Conservation (phyloP, 768 basidiomycete genomes). For the Trametes punicea region DNA sequence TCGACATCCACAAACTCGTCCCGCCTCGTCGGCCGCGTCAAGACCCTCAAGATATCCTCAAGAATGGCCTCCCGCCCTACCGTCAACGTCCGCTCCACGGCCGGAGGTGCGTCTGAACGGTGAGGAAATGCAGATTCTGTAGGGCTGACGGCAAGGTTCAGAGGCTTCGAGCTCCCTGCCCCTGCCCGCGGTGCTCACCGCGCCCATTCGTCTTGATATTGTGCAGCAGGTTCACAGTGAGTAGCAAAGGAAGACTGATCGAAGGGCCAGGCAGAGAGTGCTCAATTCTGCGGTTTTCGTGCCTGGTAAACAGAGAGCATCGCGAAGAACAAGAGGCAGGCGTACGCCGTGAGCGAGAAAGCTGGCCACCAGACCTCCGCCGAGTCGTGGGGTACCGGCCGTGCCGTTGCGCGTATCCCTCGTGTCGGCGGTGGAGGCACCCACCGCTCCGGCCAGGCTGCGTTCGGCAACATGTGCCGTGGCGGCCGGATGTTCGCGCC, state of each 20-base stretch:
- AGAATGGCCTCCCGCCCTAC: conserved; percentile 92
- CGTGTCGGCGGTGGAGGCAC: conserved; percentile 99
- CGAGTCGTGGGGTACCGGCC: conserved; percentile 99
- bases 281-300: neutral
- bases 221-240: conserved; percentile 98
- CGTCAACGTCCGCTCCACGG: conserved; percentile 74
- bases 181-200: conserved; percentile 94
- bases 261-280: neutral
- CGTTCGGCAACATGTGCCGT: conserved; percentile 99
- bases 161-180: conserved; percentile 87
- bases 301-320: conserved; percentile 76
- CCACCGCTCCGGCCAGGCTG: conserved; percentile 98
- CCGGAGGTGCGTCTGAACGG: conserved; percentile 55
- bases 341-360: conserved; percentile 95
- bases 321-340: conserved; percentile 96
- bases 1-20: conserved; percentile 20
- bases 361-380: conserved; percentile 99
- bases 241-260: too few species aligned
- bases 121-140: neutral
- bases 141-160: conserved; percentile 27
- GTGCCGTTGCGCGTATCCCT: conserved; percentile 99
- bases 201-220: conserved; percentile 97
- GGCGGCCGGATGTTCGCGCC: conserved; percentile 99
- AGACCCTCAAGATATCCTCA: conserved; percentile 41
- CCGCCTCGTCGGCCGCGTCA: conserved; percentile 33